Percentiles rank a stretch among this genome's conserved stretches.
Conservation (phyloP, 371 early-diverging fungal genomes). For the Mucor sp. region DNA sequence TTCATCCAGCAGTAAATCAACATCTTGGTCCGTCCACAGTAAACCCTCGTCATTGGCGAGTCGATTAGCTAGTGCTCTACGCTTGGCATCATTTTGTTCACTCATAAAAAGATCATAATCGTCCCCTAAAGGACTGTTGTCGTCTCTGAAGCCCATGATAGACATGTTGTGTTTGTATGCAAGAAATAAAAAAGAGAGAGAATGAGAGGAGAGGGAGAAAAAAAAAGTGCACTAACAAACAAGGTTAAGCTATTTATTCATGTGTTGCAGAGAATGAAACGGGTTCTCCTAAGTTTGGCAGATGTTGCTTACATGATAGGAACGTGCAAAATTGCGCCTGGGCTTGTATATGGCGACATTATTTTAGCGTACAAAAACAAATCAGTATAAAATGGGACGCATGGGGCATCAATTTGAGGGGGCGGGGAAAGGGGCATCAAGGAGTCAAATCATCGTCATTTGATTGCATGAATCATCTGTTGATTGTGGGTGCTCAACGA, state of each 20-base stretch:
- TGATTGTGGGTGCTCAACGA: background rate
- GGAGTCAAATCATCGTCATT: background rate
- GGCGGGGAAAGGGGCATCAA: background rate
- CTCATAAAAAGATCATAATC: background rate
- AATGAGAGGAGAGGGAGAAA: background rate
- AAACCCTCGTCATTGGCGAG: background rate
- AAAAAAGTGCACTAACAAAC: background rate
- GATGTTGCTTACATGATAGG: background rate
- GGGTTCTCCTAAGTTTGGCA: background rate
- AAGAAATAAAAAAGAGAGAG: too few relatives aligned
- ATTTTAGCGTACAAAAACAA: background rate
- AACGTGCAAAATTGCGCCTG: background rate
- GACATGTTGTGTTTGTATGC: background rate
- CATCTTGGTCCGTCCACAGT: conserved; percentile 18
- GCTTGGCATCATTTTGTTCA: background rate
- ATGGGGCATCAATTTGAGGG: background rate
- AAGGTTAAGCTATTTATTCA: background rate
- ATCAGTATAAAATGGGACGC: background rate
- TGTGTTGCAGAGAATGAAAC: background rate
- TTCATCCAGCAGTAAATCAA: conserved; percentile 1
- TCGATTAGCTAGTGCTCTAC: background rate
- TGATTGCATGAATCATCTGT: background rate
- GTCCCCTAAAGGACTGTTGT: background rate
- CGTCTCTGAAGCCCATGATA: background rate
- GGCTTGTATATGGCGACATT: background rate